Conservation (phyloP, 73 alveolate genomes). For the Stentor coeruleus region DNA sequence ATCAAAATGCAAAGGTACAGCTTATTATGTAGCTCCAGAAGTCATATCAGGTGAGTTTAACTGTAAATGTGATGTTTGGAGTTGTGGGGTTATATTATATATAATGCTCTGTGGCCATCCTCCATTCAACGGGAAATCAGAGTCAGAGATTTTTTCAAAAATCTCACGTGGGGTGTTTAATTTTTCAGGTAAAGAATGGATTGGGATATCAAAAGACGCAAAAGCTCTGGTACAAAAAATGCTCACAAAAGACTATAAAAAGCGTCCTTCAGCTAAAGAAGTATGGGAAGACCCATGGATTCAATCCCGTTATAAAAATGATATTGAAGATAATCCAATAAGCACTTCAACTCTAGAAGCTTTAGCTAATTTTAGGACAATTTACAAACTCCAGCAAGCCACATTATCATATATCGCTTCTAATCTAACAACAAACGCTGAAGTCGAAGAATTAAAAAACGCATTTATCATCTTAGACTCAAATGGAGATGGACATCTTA, state of each 20-base stretch:
- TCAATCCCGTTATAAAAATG: neutral
- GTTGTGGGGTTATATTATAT: slow-evolving; percentile 40
- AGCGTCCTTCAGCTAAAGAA: slow-evolving; percentile 52
- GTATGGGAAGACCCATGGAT: slow-evolving; percentile 49
- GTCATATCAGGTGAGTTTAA: slow-evolving; percentile 36
- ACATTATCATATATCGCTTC: neutral
- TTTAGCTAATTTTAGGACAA: neutral
- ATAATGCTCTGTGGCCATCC: slow-evolving; percentile 40
- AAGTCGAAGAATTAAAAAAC: neutral
- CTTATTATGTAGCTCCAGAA: slow-evolving; percentile 52
- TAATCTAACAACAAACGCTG: neutral
- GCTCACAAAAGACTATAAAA: slow-evolving; percentile 34
- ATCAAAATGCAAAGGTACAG: neutral
- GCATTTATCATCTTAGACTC: neutral
- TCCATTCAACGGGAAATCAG: slow-evolving; percentile 45
- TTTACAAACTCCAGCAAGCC: neutral
- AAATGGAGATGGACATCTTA: slow-evolving; percentile 10
- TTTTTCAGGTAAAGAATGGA: slow-evolving; percentile 41
- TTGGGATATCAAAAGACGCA: slow-evolving; percentile 38
- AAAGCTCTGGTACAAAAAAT: slow-evolving; percentile 45
- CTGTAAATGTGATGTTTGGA: slow-evolving; percentile 47
- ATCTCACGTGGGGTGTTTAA: slow-evolving; percentile 24
- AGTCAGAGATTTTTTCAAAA: slow-evolving; percentile 26
- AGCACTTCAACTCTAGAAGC: neutral
- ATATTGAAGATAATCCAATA: neutral